A percentile compares a stretch with the other conserved stretches of the same genome.
These are phyloP conservation scores for Lumnitzera littorea DNA, from an alignment of 345 rosid species.

Conservation along the genomic window DNA sequence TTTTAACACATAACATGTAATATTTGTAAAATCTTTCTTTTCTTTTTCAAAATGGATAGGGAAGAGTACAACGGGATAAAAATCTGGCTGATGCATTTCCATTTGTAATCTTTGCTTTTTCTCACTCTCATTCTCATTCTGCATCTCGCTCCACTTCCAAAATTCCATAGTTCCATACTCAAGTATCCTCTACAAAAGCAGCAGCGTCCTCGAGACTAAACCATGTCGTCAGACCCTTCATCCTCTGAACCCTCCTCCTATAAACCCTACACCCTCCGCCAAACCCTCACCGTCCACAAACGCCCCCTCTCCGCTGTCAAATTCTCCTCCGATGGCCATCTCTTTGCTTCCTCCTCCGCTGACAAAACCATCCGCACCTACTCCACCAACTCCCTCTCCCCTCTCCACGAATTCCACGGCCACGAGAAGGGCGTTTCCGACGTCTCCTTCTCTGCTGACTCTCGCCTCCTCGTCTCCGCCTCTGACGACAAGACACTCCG, in stretches of 20 bases:
- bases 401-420: conserved; percentile 46
- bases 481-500: conserved; percentile 92
- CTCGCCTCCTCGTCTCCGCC: conserved; percentile 79
- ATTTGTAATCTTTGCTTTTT: too few relatives aligned
- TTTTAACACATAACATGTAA: too few relatives aligned
- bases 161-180: too few relatives aligned
- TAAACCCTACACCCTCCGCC: conserved; percentile 61
- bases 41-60: too few relatives aligned
- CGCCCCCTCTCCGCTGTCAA: conserved; percentile 70
- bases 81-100: too few relatives aligned
- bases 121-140: too few relatives aligned
- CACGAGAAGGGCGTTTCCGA: conserved; percentile 83
- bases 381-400: conserved; percentile 38
- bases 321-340: conserved; percentile 86
- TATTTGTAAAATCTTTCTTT: too few relatives aligned
- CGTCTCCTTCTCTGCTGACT: conserved; percentile 81
- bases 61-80: too few relatives aligned
- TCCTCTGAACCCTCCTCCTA: conserved; percentile 14
- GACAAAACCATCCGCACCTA: conserved; percentile 74
- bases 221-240: too few relatives aligned
- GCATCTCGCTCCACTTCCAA: too few relatives aligned
- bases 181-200: too few relatives aligned
- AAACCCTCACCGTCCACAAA: conserved; percentile 70
- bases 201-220: too few relatives aligned
- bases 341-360: conserved; percentile 79